Percentiles rank a stretch among this genome's conserved stretches.
Evolutionary conservation across 139 green algal species (phyloP).

Genomic region (Klebsormidium nitens): DNA sequence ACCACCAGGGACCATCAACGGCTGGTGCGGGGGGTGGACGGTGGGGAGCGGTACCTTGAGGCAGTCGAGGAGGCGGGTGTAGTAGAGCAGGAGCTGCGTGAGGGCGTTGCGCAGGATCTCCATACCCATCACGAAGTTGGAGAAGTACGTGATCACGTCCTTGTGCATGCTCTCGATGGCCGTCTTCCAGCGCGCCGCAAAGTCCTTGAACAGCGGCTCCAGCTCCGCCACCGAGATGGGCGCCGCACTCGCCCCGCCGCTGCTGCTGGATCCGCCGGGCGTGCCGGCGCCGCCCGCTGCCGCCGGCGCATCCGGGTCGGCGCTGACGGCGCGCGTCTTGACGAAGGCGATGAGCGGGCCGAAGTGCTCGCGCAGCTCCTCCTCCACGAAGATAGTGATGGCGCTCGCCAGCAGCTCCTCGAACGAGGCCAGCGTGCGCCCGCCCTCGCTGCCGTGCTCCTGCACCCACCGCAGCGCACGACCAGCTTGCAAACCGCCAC

Average conservation of each 20-base stretch:
- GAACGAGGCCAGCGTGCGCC: constrained; percentile 14
- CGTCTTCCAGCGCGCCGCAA: constrained; percentile 64
- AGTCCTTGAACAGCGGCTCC: constrained; percentile 60
- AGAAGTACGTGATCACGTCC: constrained; percentile 66
- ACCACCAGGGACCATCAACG: no score
- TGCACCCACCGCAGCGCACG: constrained; percentile 1
- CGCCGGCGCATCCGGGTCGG: no score
- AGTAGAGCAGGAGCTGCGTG: constrained; percentile 91
- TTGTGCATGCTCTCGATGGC: constrained; percentile 73
- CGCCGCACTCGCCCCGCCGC: constrained; percentile 7
- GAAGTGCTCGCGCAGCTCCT: constrained; percentile 73
- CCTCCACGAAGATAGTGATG: constrained; percentile 52
- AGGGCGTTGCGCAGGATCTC: constrained; percentile 82
- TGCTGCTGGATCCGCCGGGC: neutral
- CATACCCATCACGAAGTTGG: constrained; percentile 48
- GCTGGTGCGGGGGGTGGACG: no score
- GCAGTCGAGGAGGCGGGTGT: constrained; percentile 83
- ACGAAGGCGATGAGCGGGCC: constrained; percentile 67
- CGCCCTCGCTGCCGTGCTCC: constrained; percentile 15
- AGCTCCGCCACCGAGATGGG: constrained; percentile 33
- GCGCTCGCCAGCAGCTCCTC: constrained; percentile 23
- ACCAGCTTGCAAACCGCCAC: no score
- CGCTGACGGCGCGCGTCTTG: constrained; percentile 43
- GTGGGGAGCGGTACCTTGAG: no score
- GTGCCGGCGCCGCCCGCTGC: no score